Evolutionary conservation across 352 stramenopile species (phyloP), one percentile per base, ranked within the genome.

Genomic region (Phytophthora hybrid): DNA sequence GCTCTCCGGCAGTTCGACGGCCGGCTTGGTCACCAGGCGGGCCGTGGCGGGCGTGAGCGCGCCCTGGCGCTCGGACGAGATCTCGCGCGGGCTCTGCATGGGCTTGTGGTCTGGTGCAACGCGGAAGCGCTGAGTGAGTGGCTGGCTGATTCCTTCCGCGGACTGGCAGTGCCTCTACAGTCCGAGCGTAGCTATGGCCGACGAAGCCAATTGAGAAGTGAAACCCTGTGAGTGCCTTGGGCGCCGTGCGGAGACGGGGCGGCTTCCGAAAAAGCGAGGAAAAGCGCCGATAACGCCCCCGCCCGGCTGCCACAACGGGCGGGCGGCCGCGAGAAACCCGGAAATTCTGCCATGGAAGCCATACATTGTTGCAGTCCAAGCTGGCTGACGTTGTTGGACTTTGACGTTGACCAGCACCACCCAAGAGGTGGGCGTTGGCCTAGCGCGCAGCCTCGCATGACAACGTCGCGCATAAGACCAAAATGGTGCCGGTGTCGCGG

Each of bases 61-160:
- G 32, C 87, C 87, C 61, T 94, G 87, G 47, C 63, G 64, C 23
- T 89, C 85, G 19, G 85, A 92, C 52, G 87, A 94, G 71, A 94
- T 93, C 75, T 92, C 84, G 46, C 84, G 85, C 55, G 82, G 85
- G 9, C 83, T 88, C 54, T 70, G 70, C 74, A 81, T 81, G 13
- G 37, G 37, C 23, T 26, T 26, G 23, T 26, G 23, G 37, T 46
- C 37, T 46, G 37, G 37, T 5, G 8, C 37, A 16, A 14, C 9
- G 9, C 37, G 37, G 37, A 46, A 26, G 23, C 23, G 37, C 8
- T 41, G 34, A 4, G 1, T 49, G 14, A 13, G 1, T 51, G 41
- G 41, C 41, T 49, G 13, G 14, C 41, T 49, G 34, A 11, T 74
- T 80, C 70, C 34, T 74, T 70, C 44, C 19, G 19, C 18, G 18